These are phyloP conservation scores for Colletotrichum spaethianum DNA, from an alignment of 2,329 filamentous ascomycete species.

Conservation along the genomic window DNA sequence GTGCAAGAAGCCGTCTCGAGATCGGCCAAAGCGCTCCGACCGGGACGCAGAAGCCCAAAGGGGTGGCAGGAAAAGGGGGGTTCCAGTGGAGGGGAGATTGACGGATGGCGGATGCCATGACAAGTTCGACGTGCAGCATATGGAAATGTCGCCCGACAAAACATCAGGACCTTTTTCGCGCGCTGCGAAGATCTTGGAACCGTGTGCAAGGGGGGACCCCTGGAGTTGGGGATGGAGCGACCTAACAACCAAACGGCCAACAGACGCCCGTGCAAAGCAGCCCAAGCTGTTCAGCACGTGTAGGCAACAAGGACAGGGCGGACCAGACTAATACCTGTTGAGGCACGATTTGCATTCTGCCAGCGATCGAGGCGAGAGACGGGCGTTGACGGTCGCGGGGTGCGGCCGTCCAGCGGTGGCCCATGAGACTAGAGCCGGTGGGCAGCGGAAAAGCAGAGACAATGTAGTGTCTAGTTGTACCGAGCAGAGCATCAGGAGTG, in stretches of 20 bases:
- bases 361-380: not conserved
- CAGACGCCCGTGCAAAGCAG: slow-evolving; percentile 2
- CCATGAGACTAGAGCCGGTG: slow-evolving; percentile 21
- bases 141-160: slow-evolving; percentile 25
- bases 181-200: slow-evolving; percentile 36
- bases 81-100: not conserved
- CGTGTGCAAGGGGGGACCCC: slow-evolving; percentile 5
- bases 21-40: slow-evolving; percentile 32
- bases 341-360: slow-evolving; percentile 19
- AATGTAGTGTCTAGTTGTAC: slow-evolving; percentile 14
- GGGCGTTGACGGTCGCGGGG: slow-evolving; percentile 25
- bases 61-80: not conserved
- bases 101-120: slow-evolving; percentile 33
- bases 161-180: slow-evolving; percentile 35
- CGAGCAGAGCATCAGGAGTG: slow-evolving; percentile 13
- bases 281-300: slow-evolving; percentile 23
- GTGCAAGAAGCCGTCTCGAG: slow-evolving; percentile 37
- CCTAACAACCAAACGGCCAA: slow-evolving; percentile 21
- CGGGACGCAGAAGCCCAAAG: slow-evolving; percentile 15
- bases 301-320: slow-evolving; percentile 29
- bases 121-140: slow-evolving; percentile 29
- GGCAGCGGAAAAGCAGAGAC: slow-evolving; percentile 23
- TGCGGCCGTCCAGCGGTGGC: slow-evolving; percentile 14
- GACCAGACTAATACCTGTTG: slow-evolving; percentile 14
- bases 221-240: slow-evolving; percentile 30